Evolutionary conservation across 345 rosid species (phyloP).

Genomic region (Nasturtium officinale): DNA sequence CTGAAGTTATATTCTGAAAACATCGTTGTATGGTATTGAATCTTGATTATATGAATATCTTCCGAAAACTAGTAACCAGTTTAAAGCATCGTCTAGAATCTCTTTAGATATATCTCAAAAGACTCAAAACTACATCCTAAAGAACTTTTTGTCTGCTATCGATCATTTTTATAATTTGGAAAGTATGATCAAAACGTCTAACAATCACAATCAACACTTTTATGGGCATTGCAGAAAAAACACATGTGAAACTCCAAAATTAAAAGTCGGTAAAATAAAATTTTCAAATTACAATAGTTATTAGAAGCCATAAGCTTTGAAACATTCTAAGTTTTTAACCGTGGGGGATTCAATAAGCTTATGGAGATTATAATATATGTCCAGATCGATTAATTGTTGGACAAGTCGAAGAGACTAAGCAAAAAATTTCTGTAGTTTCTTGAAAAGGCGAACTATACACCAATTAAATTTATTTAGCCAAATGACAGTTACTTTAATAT

Average conservation of each 20-base stretch:
- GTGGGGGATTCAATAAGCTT: constrained; percentile 2
- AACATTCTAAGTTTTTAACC: background rate
- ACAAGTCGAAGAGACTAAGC: constrained; percentile 17
- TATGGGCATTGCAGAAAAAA: constrained; percentile 4
- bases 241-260: constrained; percentile 17
- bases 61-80: background rate
- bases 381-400: constrained; percentile 18
- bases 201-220: background rate
- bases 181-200: background rate
- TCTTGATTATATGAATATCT: background rate
- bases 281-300: constrained; percentile 12
- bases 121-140: background rate
- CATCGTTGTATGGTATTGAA: background rate
- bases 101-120: background rate
- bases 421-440: constrained; percentile 16
- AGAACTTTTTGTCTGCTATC: background rate
- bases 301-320: constrained; percentile 4
- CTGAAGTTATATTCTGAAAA: background rate
- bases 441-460: constrained; percentile 10
- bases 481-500: background rate
- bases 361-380: background rate
- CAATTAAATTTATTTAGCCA: background rate
- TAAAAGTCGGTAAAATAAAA: constrained; percentile 20
- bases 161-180: background rate
- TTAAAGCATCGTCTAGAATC: background rate